These are phyloP conservation scores for Leishmania tropica DNA, from an alignment of 208 protist genomes.

Conservation along the genomic window DNA sequence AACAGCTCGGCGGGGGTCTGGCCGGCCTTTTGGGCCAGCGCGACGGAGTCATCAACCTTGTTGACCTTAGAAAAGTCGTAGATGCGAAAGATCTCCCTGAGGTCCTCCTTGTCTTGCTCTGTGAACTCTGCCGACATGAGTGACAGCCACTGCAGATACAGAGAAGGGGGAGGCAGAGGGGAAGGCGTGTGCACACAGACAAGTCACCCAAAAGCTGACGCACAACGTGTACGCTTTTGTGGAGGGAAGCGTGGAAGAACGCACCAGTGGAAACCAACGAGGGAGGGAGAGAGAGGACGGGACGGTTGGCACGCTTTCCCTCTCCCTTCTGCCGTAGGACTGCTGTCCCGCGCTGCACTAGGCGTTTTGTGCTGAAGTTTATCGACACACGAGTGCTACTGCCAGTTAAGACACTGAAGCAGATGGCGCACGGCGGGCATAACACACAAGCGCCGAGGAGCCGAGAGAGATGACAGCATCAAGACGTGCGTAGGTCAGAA, in stretches of 20 bases:
- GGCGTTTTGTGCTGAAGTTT: neutral
- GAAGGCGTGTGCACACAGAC: conserved; percentile 4
- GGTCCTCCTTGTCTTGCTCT: conserved; percentile 43
- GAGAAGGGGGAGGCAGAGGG: neutral
- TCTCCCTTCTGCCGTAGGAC: neutral
- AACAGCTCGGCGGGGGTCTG: conserved; percentile 34
- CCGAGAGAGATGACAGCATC: neutral
- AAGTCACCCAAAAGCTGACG: too few species aligned
- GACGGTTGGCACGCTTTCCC: neutral
- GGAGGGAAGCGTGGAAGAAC: neutral
- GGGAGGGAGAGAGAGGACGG: neutral
- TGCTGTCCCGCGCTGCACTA: neutral
- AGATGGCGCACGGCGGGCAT: neutral
- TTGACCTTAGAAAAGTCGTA: conserved; percentile 57
- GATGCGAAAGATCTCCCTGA: conserved; percentile 57
- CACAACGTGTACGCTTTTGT: neutral
- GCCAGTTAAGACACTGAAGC: neutral
- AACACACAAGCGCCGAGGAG: neutral
- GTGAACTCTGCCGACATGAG: conserved; percentile 21
- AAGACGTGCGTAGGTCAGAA: neutral
- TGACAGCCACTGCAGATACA: neutral
- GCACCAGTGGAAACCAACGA: neutral
- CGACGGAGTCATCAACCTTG: conserved; percentile 33
- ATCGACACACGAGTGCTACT: neutral
- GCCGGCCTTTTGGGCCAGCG: conserved; percentile 20